Evolutionary conservation across 2,329 filamentous ascomycete genomes (phyloP).

Genomic region (Pseudogymnoascus verrucosus): DNA sequence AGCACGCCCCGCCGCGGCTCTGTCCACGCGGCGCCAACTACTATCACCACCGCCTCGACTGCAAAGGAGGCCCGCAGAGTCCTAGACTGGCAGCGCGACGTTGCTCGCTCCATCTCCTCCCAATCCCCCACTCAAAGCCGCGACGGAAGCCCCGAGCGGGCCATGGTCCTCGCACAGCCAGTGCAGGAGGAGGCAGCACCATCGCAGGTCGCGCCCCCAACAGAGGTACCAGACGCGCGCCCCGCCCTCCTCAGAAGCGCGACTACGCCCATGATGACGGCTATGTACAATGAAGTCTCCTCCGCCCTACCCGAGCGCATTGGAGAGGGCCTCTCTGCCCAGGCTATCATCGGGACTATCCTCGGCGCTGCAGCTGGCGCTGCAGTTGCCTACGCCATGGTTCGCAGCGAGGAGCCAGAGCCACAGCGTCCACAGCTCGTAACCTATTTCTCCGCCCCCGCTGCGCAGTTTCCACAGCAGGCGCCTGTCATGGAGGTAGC

Average conservation of each 20-base stretch:
- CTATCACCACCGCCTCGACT: conserved; percentile 15
- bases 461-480: not conserved
- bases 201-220: not conserved
- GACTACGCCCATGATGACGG: not conserved
- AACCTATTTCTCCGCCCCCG: not conserved
- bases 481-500: not conserved
- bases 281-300: not conserved
- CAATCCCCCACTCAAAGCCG: conserved; percentile 2
- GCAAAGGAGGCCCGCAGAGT: conserved; percentile 30
- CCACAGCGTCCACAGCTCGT: not conserved
- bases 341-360: conserved; percentile 64
- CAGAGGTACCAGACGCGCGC: not conserved
- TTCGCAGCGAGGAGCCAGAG: conserved; percentile 44
- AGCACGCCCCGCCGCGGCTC: not conserved
- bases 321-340: conserved; percentile 34
- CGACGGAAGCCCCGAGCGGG: not conserved
- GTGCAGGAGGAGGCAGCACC: not conserved
- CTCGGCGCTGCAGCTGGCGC: conserved; percentile 73
- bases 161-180: not conserved
- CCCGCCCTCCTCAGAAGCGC: not conserved
- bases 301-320: not conserved
- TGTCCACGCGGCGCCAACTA: not conserved
- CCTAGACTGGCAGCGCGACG: conserved; percentile 36
- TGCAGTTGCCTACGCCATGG: conserved; percentile 67
- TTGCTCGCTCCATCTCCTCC: conserved; percentile 25